Conservation (phyloP, 768 basidiomycete genomes). For the Tricholoma furcatifolium region DNA sequence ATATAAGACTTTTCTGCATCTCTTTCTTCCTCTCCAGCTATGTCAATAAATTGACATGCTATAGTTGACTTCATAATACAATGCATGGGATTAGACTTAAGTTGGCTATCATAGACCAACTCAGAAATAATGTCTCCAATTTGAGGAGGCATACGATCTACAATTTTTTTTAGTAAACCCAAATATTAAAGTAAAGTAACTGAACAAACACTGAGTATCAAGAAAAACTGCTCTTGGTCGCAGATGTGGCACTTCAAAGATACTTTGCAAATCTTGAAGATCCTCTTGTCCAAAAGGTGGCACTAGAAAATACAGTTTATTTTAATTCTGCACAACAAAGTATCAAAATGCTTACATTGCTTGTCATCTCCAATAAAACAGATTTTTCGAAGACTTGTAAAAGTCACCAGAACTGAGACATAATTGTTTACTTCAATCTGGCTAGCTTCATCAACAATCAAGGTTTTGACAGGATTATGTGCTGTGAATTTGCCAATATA, state of each 20-base stretch:
- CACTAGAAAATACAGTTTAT: conserved; percentile 41
- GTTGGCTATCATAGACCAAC: conserved; percentile 59
- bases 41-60: conserved; percentile 72
- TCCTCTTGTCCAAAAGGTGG: conserved; percentile 80
- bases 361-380: conserved; percentile 69
- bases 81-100: conserved; percentile 54
- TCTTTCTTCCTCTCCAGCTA: conserved; percentile 34
- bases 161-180: conserved; percentile 2
- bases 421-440: conserved; percentile 63
- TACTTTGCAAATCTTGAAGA: conserved; percentile 60
- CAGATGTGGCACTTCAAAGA: conserved; percentile 76
- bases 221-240: conserved; percentile 49
- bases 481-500: conserved; percentile 31
- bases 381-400: conserved; percentile 43
- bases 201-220: conserved; percentile 68
- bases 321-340: conserved; percentile 13
- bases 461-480: conserved; percentile 42
- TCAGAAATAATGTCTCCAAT: conserved; percentile 74
- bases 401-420: conserved; percentile 36
- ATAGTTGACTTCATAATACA: conserved; percentile 37
- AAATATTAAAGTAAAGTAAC: conserved; percentile 7
- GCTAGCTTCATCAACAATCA: conserved; percentile 66
- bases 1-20: conserved; percentile 28
- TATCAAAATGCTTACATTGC: conserved; percentile 46
- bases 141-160: conserved; percentile 84